phyloP scores from a whole-genome alignment of 2,329 filamentous ascomycete species.

The Botrytis tulipae region DNA sequence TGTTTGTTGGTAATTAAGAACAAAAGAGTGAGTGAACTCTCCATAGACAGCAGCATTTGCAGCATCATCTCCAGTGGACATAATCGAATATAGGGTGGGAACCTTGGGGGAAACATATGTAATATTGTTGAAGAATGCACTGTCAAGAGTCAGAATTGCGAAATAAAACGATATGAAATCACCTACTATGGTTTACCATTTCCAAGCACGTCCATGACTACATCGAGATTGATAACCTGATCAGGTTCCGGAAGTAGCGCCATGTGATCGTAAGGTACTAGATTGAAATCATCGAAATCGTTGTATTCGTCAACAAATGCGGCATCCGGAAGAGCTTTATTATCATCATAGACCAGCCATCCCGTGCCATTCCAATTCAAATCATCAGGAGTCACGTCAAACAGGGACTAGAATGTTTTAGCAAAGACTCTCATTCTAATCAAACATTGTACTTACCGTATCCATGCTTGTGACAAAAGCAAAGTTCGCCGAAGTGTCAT shows the following conservation, averaged over 20 bases:
- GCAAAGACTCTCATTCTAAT: conserved; percentile 14
- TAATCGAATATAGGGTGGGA: conserved; percentile 65
- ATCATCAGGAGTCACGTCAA: conserved; percentile 59
- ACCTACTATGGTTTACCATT: conserved; percentile 66
- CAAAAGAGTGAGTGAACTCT: conserved; percentile 61
- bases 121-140: conserved; percentile 59
- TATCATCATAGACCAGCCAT: conserved; percentile 59
- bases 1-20: conserved; percentile 65
- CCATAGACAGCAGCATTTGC: conserved; percentile 64
- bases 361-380: conserved; percentile 68
- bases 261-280: conserved; percentile 67
- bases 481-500: conserved; percentile 61
- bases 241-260: conserved; percentile 60
- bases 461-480: conserved; percentile 70
- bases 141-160: conserved; percentile 25
- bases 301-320: conserved; percentile 59
- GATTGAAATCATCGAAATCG: conserved; percentile 69
- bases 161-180: background rate
- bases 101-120: conserved; percentile 65
- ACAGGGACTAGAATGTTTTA: conserved; percentile 52
- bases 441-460: conserved; percentile 36
- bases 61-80: conserved; percentile 53
- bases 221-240: conserved; percentile 59
- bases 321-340: conserved; percentile 49
- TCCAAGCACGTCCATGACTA: conserved; percentile 65